Evolutionary conservation across 345 rosid genomes (phyloP).

Genomic region (rapeseed (Brassica napus)): Da-Ae NC_063442.1:13211501-13212000

Average conservation of each 20-base stretch:
- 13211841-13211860: constrained; percentile 10
- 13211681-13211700: constrained; percentile 11
- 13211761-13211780: constrained; percentile 36
- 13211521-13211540: constrained; percentile 31
- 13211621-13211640: constrained; percentile 23
- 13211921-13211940: too few relatives aligned
- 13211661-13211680: constrained; percentile 23
- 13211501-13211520: constrained; percentile 8
- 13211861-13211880: background rate
- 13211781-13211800: constrained; percentile 28
- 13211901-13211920: too few relatives aligned
- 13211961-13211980: too few relatives aligned
- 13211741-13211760: constrained; percentile 23
- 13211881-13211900: background rate
- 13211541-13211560: constrained; percentile 9
- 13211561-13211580: background rate
- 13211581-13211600: background rate
- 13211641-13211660: constrained; percentile 18
- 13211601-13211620: constrained; percentile 2
- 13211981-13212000: too few relatives aligned
- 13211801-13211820: background rate
- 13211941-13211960: too few relatives aligned
- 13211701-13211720: constrained; percentile 2
- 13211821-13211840: background rate
- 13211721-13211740: constrained; percentile 2